A percentile compares a stretch with the other conserved stretches of the same genome.
phyloP scores from a whole-genome alignment of 805 yeast species.

The Candida namnaoensis region DNA sequence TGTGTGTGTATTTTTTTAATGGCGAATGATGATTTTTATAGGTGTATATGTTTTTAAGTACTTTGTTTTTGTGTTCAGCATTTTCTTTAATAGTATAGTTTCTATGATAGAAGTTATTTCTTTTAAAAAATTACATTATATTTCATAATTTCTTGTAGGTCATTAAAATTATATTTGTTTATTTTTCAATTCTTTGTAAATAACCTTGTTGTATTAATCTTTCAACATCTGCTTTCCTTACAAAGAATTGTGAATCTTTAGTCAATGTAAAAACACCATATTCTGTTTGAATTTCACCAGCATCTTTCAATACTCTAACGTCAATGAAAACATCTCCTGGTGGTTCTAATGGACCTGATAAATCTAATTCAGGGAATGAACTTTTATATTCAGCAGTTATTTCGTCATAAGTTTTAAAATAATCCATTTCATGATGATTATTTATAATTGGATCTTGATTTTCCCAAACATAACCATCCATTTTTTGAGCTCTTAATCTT shows the following conservation, averaged over 20 bases:
- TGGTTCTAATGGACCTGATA: slow-evolving; percentile 84
- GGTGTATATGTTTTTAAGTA: too few relatives aligned
- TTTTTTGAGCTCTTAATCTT: slow-evolving; percentile 53
- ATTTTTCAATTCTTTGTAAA: slow-evolving; percentile 37
- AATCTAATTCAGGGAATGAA: slow-evolving; percentile 71
- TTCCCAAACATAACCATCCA: slow-evolving; percentile 68
- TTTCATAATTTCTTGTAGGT: too few relatives aligned
- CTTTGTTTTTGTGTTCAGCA: too few relatives aligned
- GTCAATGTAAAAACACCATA: slow-evolving; percentile 92
- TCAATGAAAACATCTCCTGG: slow-evolving; percentile 90
- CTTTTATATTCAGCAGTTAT: slow-evolving; percentile 71
- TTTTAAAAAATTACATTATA: too few relatives aligned
- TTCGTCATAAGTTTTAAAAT: slow-evolving; percentile 61
- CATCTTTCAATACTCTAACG: slow-evolving; percentile 87
- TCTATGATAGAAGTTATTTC: too few relatives aligned
- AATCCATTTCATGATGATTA: slow-evolving; percentile 76
- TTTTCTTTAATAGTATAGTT: too few relatives aligned
- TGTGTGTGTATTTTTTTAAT: too few relatives aligned
- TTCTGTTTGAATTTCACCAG: slow-evolving; percentile 96
- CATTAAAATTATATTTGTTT: too few relatives aligned
- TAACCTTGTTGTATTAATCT: slow-evolving; percentile 91
- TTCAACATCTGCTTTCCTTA: slow-evolving; percentile 90
- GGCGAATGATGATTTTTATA: too few relatives aligned
- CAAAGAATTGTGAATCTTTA: slow-evolving; percentile 91
- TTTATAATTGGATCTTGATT: slow-evolving; percentile 48